These are phyloP conservation scores for Meripilus lineatus DNA, from an alignment of 1,284 basidiomycete genomes.

Conservation along the genomic window DNA sequence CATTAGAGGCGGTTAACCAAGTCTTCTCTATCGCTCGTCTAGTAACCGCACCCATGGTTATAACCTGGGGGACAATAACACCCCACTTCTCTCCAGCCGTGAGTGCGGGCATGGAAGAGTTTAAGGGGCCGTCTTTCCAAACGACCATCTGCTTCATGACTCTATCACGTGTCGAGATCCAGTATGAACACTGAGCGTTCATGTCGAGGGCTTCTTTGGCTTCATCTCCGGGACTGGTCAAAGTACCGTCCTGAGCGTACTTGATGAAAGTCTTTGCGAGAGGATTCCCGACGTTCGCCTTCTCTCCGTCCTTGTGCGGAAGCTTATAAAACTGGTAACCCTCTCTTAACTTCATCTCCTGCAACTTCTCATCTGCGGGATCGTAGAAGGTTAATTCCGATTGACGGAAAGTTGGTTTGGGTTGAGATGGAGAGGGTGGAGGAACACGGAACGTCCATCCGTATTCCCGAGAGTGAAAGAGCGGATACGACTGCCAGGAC, in stretches of 20 bases:
- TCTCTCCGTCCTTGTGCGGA: conserved; percentile 94
- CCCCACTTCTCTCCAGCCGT: conserved; percentile 59
- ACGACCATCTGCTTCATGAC: conserved; percentile 94
- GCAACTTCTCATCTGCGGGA: conserved; percentile 52
- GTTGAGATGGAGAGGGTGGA: conserved; percentile 25
- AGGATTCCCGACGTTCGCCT: conserved; percentile 91
- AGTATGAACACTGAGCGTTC: conserved; percentile 96
- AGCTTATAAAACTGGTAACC: conserved; percentile 82
- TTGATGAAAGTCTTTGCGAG: conserved; percentile 89
- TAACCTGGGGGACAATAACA: conserved; percentile 93
- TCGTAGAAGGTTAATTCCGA: conserved; percentile 54
- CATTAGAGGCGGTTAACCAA: conserved; percentile 98
- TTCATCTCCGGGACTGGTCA: conserved; percentile 74
- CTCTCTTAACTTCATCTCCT: conserved; percentile 37
- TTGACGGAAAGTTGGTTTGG: conserved; percentile 28
- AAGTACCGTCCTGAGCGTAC: conserved; percentile 80
- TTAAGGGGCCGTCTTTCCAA: conserved; percentile 67
- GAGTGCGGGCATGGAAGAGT: conserved; percentile 15
- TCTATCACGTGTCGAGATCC: conserved; percentile 93
- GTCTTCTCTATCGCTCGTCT: conserved; percentile 97
- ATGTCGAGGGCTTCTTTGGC: conserved; percentile 86
- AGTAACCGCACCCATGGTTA: conserved; percentile 98
- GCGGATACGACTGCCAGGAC: conserved; percentile 85
- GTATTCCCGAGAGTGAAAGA: conserved; percentile 84
- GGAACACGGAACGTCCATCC: conserved; percentile 91